phyloP scores from a whole-genome alignment of 345 rosid genomes.

The Lepidium africanum region DNA sequence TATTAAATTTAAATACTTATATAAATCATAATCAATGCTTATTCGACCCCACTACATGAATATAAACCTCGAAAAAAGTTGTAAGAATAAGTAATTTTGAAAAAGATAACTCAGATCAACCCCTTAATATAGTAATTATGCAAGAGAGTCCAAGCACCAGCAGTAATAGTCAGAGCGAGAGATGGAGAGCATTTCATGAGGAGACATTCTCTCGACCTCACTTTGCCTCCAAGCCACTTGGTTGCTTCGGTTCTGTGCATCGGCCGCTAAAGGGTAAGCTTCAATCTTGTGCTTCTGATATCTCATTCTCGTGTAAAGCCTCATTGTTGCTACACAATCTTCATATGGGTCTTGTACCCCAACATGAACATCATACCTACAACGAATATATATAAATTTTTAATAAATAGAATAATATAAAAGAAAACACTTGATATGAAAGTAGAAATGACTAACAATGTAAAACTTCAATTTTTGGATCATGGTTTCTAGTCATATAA shows the following conservation, averaged over 20 bases:
- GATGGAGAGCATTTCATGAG: slow-evolving; percentile 55
- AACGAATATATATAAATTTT: too few relatives aligned
- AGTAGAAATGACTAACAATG: too few relatives aligned
- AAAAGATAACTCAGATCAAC: background rate
- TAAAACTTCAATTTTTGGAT: too few relatives aligned
- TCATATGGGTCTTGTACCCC: slow-evolving; percentile 80
- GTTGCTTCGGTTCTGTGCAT: slow-evolving; percentile 70
- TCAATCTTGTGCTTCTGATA: slow-evolving; percentile 52
- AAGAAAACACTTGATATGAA: too few relatives aligned
- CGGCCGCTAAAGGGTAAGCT: slow-evolving; percentile 57
- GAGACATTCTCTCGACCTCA: slow-evolving; percentile 78
- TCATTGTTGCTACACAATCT: slow-evolving; percentile 85
- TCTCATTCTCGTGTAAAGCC: slow-evolving; percentile 87
- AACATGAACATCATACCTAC: slow-evolving; percentile 68
- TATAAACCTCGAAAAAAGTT: background rate
- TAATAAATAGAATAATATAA: too few relatives aligned
- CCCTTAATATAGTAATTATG: background rate
- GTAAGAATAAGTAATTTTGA: background rate
- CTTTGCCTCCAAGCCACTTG: slow-evolving; percentile 70
- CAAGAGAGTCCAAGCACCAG: slow-evolving; percentile 75
- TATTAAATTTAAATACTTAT: background rate
- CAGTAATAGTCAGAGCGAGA: slow-evolving; percentile 87
- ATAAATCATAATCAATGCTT: slow-evolving; percentile 1
- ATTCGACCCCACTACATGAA: background rate
- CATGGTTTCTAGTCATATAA: background rate